Evolutionary conservation across 2,329 filamentous ascomycete genomes (phyloP).

Genomic region (Cladophialophora immunda): DNA sequence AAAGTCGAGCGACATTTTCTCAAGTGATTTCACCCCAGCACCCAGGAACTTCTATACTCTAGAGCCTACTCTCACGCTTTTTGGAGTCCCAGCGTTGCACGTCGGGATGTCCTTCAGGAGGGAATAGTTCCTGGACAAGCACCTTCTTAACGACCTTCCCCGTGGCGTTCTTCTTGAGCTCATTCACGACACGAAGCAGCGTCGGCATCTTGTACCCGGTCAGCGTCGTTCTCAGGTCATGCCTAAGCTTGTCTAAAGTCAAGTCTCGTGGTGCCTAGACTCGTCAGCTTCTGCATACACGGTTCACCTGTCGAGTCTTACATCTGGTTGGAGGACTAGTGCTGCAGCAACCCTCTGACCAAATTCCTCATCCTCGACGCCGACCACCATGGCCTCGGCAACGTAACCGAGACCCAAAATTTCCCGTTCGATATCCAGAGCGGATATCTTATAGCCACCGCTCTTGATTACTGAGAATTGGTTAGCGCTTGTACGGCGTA

Average conservation of each 20-base stretch:
- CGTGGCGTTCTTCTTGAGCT: slow-evolving; percentile 57
- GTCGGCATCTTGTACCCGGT: slow-evolving; percentile 60
- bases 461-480: slow-evolving; percentile 23
- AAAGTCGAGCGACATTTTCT: background rate
- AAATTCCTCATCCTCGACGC: slow-evolving; percentile 58
- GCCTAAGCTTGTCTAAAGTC: slow-evolving; percentile 42
- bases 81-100: slow-evolving; percentile 41
- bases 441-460: slow-evolving; percentile 57
- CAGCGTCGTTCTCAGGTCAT: slow-evolving; percentile 53
- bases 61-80: background rate
- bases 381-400: slow-evolving; percentile 58
- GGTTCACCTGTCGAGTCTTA: background rate
- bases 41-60: background rate
- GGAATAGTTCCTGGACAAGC: slow-evolving; percentile 50
- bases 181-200: slow-evolving; percentile 52
- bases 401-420: slow-evolving; percentile 55
- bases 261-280: slow-evolving; percentile 28
- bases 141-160: slow-evolving; percentile 60
- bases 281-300: background rate
- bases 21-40: background rate
- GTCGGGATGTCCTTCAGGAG: slow-evolving; percentile 32
- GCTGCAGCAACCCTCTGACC: slow-evolving; percentile 58
- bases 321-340: slow-evolving; percentile 40
- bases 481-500: background rate
- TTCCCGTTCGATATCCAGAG: slow-evolving; percentile 59